Evolutionary conservation across 805 yeast genomes (phyloP), one percentile per base, ranked within the genome.

Genomic region (Candida rishiriensis): DNA sequence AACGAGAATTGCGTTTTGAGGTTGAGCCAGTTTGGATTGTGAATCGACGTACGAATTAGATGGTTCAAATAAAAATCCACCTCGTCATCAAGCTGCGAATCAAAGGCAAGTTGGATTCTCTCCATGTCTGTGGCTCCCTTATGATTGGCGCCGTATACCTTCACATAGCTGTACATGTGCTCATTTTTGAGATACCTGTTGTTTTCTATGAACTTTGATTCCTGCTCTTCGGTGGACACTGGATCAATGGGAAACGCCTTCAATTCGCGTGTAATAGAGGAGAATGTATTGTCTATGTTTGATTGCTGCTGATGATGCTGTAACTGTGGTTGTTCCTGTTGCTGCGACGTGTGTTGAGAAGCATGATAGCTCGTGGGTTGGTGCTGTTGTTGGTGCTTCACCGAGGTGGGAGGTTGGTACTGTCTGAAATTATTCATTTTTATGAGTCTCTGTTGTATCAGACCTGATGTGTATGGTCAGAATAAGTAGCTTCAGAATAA

Each of bases 81-180:
- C 59, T 88, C 96, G 29, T 75, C 72, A 14, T 71, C 76, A 18
- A 88, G 64, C 1, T 81, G 84, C 15, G 84, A 76, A 47, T 73
- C 71, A 47, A 88, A 72, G 3, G 93, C 80, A 80, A 88, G 74
- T 51, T 74, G 73, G 55, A 88, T 78, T 48, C 96, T 73, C 11
- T 75, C 73, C 50, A 83, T 63, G 42, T 79, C 79, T 38, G 81
- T 79, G 4, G 79, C 75, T 13, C 95, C 95, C 48, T 72, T 71
- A 44, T 53, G 57, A 41, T 64, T 64, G 3, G 60, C 55, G 2
- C 71, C 71, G 1, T 65, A 62, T 14, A 65, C 55, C 21, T 57
- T 61, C 32, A 53, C 49, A 43, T 64, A 62, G 16, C 51, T 56
- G 44, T 54, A 57, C 26, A 53, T 60, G 40, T 61, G 58, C 32